Conservation (phyloP, 2,329 filamentous ascomycete genomes). For the Sclerotinia spermophila region DNA sequence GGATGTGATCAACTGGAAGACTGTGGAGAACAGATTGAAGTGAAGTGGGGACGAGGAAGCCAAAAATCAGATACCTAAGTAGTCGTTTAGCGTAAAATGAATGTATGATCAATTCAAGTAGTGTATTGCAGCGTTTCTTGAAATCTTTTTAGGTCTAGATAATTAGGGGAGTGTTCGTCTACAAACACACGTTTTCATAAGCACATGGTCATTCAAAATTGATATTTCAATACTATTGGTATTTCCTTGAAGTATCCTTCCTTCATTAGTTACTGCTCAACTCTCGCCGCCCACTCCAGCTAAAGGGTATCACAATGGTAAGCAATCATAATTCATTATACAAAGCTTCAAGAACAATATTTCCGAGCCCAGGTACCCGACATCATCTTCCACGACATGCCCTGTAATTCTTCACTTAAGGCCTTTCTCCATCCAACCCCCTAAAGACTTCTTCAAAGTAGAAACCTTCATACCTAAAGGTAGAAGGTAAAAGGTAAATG, state of each 20-base stretch:
- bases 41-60: slow-evolving; percentile 8
- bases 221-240: background rate
- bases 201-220: background rate
- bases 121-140: background rate
- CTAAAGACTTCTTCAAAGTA: too few species aligned
- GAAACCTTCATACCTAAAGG: background rate
- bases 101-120: background rate
- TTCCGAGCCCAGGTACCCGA: background rate
- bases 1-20: slow-evolving; percentile 96
- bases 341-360: background rate
- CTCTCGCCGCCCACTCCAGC: too few species aligned
- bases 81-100: background rate
- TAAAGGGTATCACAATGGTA: background rate
- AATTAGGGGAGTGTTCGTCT: background rate
- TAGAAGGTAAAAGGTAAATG: background rate
- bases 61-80: background rate
- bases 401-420: background rate
- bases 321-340: background rate
- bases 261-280: background rate
- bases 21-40: slow-evolving; percentile 72
- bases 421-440: background rate
- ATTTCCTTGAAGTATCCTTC: background rate
- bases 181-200: background rate
- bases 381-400: background rate
- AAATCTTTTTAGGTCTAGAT: background rate